A percentile compares a stretch with the other conserved stretches of the same genome.
Evolutionary conservation across 2,329 filamentous ascomycete species (phyloP).

Genomic region (Botrytis byssoidea): DNA sequence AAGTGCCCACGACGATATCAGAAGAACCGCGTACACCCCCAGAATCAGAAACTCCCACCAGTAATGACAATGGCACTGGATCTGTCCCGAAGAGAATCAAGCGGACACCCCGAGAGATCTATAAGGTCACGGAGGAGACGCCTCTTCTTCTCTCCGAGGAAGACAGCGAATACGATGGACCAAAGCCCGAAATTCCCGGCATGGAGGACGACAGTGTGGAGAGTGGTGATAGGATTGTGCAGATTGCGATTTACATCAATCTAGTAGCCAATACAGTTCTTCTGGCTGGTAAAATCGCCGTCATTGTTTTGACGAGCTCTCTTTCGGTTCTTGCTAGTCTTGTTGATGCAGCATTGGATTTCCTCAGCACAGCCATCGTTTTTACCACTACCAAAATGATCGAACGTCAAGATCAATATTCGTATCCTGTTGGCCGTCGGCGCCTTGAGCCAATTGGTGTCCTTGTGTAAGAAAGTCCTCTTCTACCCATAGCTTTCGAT

Average conservation of each 20-base stretch:
- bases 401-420: slow-evolving; percentile 43
- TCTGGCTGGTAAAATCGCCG: slow-evolving; percentile 54
- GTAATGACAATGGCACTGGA: slow-evolving; percentile 37
- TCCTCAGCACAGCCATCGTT: slow-evolving; percentile 58
- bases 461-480: slow-evolving; percentile 44
- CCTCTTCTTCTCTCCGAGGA: slow-evolving; percentile 53
- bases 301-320: slow-evolving; percentile 55
- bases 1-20: slow-evolving; percentile 71
- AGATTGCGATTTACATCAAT: slow-evolving; percentile 78
- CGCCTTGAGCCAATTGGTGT: slow-evolving; percentile 61
- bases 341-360: slow-evolving; percentile 59
- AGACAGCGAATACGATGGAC: slow-evolving; percentile 45
- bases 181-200: slow-evolving; percentile 62
- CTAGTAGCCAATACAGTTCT: slow-evolving; percentile 59
- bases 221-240: slow-evolving; percentile 72
- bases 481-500: not conserved
- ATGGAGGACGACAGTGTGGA: slow-evolving; percentile 72
- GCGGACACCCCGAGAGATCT: slow-evolving; percentile 82
- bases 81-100: slow-evolving; percentile 57
- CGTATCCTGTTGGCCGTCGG: slow-evolving; percentile 56
- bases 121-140: slow-evolving; percentile 67
- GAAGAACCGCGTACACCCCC: slow-evolving; percentile 56
- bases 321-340: slow-evolving; percentile 61
- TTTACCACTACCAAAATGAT: slow-evolving; percentile 60
- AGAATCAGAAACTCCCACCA: slow-evolving; percentile 21